Evolutionary conservation across 164 flowering plant genomes (phyloP), one percentile per base, ranked within the genome.

Genomic region (Magnolia sinica): DNA sequence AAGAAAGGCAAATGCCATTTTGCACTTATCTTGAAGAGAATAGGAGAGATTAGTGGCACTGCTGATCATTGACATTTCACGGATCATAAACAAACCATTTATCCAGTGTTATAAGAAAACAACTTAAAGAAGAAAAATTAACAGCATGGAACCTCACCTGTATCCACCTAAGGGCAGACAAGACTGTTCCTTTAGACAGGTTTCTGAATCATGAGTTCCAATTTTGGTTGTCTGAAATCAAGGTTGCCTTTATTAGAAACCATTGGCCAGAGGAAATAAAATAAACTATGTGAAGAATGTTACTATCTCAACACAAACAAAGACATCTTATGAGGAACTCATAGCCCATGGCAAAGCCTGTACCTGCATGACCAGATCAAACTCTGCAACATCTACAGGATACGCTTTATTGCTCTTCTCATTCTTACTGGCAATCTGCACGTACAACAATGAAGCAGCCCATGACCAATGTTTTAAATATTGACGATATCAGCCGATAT

Each of bases 131-230:
- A 22, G 50, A 20, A 72, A 11, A 49, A 71, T 20, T 18, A 22
- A 22, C 23, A 23, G 31, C 70, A 65, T 64, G 20, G 22, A 78
- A 82, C 19, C 85, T 83, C 84, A 93, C 98, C 98, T 93, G 87
- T 94, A 96, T 79, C 99, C 99, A 82, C 99, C 99, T 67, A 96
- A 82, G 13, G 99, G 99, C 52, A 96, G 91, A 79, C 99, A 96
- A 50, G 97, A 81, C 76, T 73, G 85, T 84, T 91, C 95, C 80
- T 77, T 84, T 72, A 96, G 87, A 88, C 99, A 96, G 84, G 96
- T 86, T 81, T 89, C 91, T 71, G 99, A 92, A 89, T 91, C 83
- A 85, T 76, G 96, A 78, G 94, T 91, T 64, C 95, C 99, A 79
- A 89, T 75, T 83, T 88, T 94, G 10, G 96, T 94, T 18, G 98